Base-by-base conservation (phyloP, 441 rosid species). In the Syzygium syzygioides region DNA sequence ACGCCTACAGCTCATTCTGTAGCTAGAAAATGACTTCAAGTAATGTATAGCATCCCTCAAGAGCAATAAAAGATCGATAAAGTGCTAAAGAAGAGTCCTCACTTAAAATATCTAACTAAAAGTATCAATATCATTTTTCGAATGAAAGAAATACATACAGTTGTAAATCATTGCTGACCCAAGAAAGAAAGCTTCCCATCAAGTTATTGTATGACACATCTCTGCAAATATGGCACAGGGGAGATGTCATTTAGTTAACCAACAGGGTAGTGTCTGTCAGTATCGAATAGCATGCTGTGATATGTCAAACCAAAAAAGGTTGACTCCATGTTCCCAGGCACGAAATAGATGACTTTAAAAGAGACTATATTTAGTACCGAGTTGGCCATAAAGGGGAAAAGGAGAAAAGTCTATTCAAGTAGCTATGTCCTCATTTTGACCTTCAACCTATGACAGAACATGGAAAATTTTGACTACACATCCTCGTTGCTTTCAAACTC, bases 111-210 rank as follows among this genome's bases (percentile, higher is more conserved):
- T 68, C 14, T 68, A 68, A 34, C 14, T 68, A 68, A 68, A 9
- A 32, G 45, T 66, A 32, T 4, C 1, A 19, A 18, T 18, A 32
- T 68, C 79, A 32, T 32, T 37, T 68, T 34, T 80, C 56, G 7
- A 85, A 28, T 32, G 60, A 20, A 19, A 71, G 80, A 71, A 20
- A 71, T 71, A 87, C 88, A 48, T 87, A 87, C 88, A 87, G 20
- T 45, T 87, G 57, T 52, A 68, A 19, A 2, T 23, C 84, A 34
- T 30, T 66, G 88, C 41, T 87, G 83, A 87, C 84, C 88, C 86
- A 87, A 56, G 89, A 76, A 87, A 86, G 89, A 79, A 87, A 79
- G 79, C 86, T 56, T 45, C 89, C 89, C 25, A 85, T 37, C 59
- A 87, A 60, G 30, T 25, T 55, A 28, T 87, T 87, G 71, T 79